phyloP scores from a whole-genome alignment of 495 filamentous ascomycete genomes.

The Talaromyces trachyspermus region DNA sequence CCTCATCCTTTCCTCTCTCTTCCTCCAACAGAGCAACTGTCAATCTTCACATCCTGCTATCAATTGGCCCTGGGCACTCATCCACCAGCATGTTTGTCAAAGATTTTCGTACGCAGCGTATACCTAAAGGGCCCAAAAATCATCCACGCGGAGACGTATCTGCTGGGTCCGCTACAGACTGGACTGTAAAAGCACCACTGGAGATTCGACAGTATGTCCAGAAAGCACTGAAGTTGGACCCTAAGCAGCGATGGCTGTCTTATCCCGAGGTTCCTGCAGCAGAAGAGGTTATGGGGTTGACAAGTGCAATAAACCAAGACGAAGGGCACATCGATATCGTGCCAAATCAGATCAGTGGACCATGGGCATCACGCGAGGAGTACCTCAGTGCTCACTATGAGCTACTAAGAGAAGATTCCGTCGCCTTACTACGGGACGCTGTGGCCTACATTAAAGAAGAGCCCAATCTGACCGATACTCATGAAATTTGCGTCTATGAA shows the following conservation, averaged over 20 bases:
- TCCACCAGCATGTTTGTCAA: background rate
- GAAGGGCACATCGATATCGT: constrained; percentile 22
- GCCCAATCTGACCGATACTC: constrained; percentile 44
- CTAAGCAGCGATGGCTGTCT: constrained; percentile 27
- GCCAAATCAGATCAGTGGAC: constrained; percentile 31
- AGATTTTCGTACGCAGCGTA: background rate
- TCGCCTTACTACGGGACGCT: constrained; percentile 51
- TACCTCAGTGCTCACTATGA: constrained; percentile 60
- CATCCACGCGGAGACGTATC: background rate
- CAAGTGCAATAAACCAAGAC: constrained; percentile 11
- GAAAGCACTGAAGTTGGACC: constrained; percentile 5
- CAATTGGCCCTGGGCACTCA: no score
- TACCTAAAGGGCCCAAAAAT: background rate
- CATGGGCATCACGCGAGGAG: constrained; percentile 40
- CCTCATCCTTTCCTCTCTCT: no score
- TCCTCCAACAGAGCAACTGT: no score
- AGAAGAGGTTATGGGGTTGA: constrained; percentile 33
- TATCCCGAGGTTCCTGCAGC: constrained; percentile 40
- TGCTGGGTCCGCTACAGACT: background rate
- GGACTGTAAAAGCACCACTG: constrained; percentile 12
- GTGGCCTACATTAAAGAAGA: constrained; percentile 40
- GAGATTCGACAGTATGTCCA: constrained; percentile 33
- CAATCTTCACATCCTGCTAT: no score
- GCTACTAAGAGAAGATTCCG: constrained; percentile 57
- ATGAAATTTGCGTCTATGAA: constrained; percentile 62